Conservation (phyloP, 2,329 filamentous ascomycete genomes). For the Sordariomycetes sp. region DNA sequence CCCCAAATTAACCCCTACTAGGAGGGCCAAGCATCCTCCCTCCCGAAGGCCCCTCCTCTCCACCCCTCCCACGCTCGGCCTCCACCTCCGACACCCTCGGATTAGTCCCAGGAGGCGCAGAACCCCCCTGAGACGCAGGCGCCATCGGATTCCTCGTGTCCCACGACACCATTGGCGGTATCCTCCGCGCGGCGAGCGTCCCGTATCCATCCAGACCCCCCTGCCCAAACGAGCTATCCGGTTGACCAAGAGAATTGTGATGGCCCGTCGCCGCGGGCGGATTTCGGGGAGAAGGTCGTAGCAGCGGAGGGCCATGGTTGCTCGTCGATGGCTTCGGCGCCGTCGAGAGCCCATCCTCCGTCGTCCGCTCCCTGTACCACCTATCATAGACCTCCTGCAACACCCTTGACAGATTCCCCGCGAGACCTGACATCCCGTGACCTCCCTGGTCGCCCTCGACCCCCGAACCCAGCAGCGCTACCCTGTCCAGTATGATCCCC, state of each 20-base stretch:
- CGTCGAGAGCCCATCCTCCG: background rate
- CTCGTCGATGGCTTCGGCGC: background rate
- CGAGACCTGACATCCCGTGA: background rate
- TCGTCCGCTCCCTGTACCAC: conserved; percentile 1
- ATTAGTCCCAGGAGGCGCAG: no score
- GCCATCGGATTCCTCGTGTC: background rate
- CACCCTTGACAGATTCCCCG: background rate
- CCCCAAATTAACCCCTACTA: no score
- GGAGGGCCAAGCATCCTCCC: no score
- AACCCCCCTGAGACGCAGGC: no score
- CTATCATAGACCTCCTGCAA: conserved; percentile 2
- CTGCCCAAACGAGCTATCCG: background rate
- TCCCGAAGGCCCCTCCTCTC: no score
- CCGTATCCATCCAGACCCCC: background rate
- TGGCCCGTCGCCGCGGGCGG: background rate
- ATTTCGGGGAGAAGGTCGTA: background rate
- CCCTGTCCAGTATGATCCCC: conserved; percentile 1
- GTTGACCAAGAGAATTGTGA: background rate
- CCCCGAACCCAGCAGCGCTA: background rate
- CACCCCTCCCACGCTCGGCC: no score
- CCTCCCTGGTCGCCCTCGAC: background rate
- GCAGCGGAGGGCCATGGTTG: background rate
- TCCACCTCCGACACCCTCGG: no score
- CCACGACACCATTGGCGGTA: background rate
- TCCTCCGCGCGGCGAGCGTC: background rate